Conservation (phyloP, 352 stramenopile genomes). For the Pythium utonaiense region DNA sequence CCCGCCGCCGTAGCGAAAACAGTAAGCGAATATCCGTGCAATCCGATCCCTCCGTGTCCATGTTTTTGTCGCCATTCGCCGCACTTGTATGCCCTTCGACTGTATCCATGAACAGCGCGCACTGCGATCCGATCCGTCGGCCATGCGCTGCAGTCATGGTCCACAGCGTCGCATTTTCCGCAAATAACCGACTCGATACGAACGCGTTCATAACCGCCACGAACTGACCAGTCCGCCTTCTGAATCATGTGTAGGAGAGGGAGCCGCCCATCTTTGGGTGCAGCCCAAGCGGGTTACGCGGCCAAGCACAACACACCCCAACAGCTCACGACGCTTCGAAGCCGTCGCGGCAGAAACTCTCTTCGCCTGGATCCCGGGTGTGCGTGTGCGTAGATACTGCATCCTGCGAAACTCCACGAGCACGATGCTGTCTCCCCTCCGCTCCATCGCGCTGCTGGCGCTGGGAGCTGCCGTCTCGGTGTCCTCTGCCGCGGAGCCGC, state of each 20-base stretch:
- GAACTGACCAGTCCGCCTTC: background rate
- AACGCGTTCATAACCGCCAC: background rate
- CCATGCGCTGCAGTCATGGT: too few species aligned
- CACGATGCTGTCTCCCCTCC: constrained; percentile 11
- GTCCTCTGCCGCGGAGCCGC: background rate
- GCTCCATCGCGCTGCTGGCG: constrained; percentile 6
- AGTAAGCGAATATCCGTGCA: constrained; percentile 1
- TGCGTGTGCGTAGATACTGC: too few species aligned
- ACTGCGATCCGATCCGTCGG: background rate
- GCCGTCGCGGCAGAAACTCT: too few species aligned
- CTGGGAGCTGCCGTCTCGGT: background rate
- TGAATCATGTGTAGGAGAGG: too few species aligned
- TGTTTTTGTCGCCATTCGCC: background rate
- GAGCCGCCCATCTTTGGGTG: background rate
- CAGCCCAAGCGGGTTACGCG: too few species aligned
- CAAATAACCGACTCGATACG: background rate
- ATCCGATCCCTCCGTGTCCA: background rate
- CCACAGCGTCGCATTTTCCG: constrained; percentile 2
- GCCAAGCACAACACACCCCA: too few species aligned
- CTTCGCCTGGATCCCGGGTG: too few species aligned
- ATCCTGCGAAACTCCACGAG: too few species aligned
- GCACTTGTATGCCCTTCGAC: too few species aligned
- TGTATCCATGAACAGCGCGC: too few species aligned
- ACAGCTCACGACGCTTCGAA: too few species aligned
- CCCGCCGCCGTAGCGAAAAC: background rate